phyloP scores from a whole-genome alignment of 2,329 filamentous ascomycete species.

The Lecanosticta acicola region DNA sequence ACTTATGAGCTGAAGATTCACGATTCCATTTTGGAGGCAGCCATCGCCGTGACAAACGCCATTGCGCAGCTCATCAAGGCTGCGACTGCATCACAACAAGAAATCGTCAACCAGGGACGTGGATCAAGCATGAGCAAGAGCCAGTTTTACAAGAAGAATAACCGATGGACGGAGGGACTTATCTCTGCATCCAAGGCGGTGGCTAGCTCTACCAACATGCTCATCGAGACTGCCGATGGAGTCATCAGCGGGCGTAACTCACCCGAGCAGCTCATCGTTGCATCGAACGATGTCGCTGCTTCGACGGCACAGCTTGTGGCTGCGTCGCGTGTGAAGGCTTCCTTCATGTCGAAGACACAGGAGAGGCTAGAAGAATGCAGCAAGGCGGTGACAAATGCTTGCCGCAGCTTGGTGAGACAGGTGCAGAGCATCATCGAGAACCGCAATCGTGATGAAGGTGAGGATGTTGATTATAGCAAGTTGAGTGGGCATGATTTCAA shows the following conservation, averaged over 20 bases:
- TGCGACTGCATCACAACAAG: slow-evolving; percentile 84
- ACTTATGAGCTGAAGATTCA: slow-evolving; percentile 96
- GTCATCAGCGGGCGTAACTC: slow-evolving; percentile 88
- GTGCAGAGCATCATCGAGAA: slow-evolving; percentile 92
- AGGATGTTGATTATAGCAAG: slow-evolving; percentile 79
- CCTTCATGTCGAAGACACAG: slow-evolving; percentile 96
- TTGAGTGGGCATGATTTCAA: slow-evolving; percentile 95
- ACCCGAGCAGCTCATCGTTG: slow-evolving; percentile 94
- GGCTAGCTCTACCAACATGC: slow-evolving; percentile 82
- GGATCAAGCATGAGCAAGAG: slow-evolving; percentile 70
- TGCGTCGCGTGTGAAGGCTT: slow-evolving; percentile 91
- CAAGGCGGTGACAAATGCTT: slow-evolving; percentile 87
- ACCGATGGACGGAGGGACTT: slow-evolving; percentile 95
- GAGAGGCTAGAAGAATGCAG: slow-evolving; percentile 84
- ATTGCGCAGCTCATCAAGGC: slow-evolving; percentile 94
- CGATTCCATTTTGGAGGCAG: slow-evolving; percentile 89
- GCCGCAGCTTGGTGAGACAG: slow-evolving; percentile 79
- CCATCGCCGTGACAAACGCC: slow-evolving; percentile 85
- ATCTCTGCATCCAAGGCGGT: slow-evolving; percentile 97
- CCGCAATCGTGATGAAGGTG: slow-evolving; percentile 69
- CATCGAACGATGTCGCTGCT: slow-evolving; percentile 92
- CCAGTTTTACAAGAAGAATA: slow-evolving; percentile 99
- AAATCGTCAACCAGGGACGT: slow-evolving; percentile 90
- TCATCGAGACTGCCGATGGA: slow-evolving; percentile 96
- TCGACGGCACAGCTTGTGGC: slow-evolving; percentile 95